Evolutionary conservation across 257 asterid genomes (phyloP).

Genomic region (Ehretia macrophylla): DNA sequence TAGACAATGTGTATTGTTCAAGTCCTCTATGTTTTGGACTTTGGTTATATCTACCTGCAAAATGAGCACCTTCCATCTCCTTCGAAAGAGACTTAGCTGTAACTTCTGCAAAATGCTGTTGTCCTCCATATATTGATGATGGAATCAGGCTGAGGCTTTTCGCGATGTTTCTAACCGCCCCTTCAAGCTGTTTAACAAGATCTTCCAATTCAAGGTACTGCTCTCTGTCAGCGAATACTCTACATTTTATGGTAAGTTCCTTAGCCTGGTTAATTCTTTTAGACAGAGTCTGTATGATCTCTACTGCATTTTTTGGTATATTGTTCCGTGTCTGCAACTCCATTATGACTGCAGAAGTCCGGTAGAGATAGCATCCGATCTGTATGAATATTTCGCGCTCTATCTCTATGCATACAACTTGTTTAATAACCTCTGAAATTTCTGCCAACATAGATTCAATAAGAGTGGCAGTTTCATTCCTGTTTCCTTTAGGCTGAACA

Average conservation of each 20-base stretch:
- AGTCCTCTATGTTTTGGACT: conserved; percentile 17
- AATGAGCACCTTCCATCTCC: conserved; percentile 48
- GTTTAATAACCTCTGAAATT: conserved; percentile 41
- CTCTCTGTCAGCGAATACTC: conserved; percentile 16
- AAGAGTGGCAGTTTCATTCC: conserved; percentile 23
- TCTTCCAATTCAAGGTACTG: conserved; percentile 24
- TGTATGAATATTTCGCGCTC: conserved; percentile 46
- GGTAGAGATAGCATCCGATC: conserved; percentile 63
- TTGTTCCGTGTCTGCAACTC: conserved; percentile 45
- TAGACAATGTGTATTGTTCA: conserved; percentile 4
- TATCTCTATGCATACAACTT: conserved; percentile 32
- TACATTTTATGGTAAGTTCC: conserved; percentile 26
- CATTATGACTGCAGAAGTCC: conserved; percentile 48
- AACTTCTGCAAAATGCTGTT: conserved; percentile 34
- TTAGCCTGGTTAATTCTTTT: conserved; percentile 41
- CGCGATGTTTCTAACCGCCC: conserved; percentile 42
- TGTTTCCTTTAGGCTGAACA: conserved; percentile 36
- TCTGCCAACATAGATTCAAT: conserved; percentile 39
- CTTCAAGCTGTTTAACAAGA: conserved; percentile 45
- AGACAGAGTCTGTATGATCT: conserved; percentile 42
- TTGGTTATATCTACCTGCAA: conserved; percentile 17
- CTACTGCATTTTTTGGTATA: conserved; percentile 36
- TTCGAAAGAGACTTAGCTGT: conserved; percentile 55
- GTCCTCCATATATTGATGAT: conserved; percentile 36
- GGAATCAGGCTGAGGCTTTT: conserved; percentile 49